These are phyloP conservation scores for Fennellomyces sp. DNA, from an alignment of 371 early-diverging fungal species.

Conservation along the genomic window DNA sequence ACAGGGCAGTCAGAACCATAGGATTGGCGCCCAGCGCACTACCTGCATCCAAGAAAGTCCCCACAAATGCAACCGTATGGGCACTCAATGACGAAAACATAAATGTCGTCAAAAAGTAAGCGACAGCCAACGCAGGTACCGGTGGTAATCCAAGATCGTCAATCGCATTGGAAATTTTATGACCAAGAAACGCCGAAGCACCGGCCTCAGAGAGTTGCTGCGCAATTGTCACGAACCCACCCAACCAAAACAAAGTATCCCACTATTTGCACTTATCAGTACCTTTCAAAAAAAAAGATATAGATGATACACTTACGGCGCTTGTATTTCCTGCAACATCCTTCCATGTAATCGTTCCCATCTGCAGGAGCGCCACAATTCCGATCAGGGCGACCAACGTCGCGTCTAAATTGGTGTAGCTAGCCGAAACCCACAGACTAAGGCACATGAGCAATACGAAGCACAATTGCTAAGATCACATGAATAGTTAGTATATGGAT, in stretches of 20 bases:
- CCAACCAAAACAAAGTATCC: constrained; percentile 85
- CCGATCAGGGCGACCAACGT: constrained; percentile 71
- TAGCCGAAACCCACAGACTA: constrained; percentile 67
- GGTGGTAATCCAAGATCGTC: constrained; percentile 33
- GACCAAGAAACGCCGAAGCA: constrained; percentile 66
- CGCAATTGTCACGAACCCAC: constrained; percentile 78
- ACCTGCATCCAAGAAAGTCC: constrained; percentile 78
- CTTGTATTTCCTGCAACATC: constrained; percentile 69
- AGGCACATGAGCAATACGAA: constrained; percentile 60
- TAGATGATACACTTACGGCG: constrained; percentile 50
- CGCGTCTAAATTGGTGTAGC: constrained; percentile 65
- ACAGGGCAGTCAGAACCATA: constrained; percentile 52
- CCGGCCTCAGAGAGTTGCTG: constrained; percentile 72
- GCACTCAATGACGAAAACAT: constrained; percentile 74
- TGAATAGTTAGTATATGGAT: neutral
- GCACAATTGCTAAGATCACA: constrained; percentile 41
- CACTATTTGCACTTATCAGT: constrained; percentile 39
- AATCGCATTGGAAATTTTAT: constrained; percentile 49
- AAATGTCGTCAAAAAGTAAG: constrained; percentile 74
- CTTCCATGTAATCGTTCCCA: constrained; percentile 70
- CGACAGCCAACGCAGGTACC: constrained; percentile 51
- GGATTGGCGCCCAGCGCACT: constrained; percentile 63
- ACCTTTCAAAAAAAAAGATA: neutral
- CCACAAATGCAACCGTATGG: constrained; percentile 74
- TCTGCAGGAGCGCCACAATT: constrained; percentile 53